Percentiles rank a stretch among this genome's conserved stretches.
phyloP scores from a whole-genome alignment of 2,329 filamentous ascomycete genomes.

The Cercospora zeae-maydis region DNA sequence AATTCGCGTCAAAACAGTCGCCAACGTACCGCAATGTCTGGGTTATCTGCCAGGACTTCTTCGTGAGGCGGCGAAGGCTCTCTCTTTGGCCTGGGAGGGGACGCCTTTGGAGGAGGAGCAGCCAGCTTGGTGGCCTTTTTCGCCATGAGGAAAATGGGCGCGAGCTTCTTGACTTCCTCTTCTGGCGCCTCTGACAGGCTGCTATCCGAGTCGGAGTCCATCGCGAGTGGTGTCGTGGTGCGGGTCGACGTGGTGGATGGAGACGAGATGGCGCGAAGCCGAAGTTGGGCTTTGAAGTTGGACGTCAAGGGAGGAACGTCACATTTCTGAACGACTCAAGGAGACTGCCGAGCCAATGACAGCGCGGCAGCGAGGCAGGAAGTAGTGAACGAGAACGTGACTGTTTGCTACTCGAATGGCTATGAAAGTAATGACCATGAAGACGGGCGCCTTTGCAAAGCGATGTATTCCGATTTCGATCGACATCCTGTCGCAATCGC shows the following conservation, averaged over 20 bases:
- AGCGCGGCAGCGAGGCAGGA: slow-evolving; percentile 17
- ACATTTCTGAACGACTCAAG: slow-evolving; percentile 16
- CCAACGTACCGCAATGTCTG: slow-evolving; percentile 80
- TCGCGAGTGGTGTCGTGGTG: slow-evolving; percentile 40
- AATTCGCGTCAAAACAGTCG: slow-evolving; percentile 26
- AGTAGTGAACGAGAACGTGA: slow-evolving; percentile 9
- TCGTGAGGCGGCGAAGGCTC: slow-evolving; percentile 87
- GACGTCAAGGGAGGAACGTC: slow-evolving; percentile 18
- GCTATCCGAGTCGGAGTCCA: slow-evolving; percentile 52
- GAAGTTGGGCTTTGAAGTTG: slow-evolving; percentile 6
- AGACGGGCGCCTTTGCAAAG: not conserved
- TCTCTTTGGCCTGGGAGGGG: slow-evolving; percentile 56
- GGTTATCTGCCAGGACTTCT: slow-evolving; percentile 83
- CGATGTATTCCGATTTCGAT: not conserved
- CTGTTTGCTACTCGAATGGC: slow-evolving; percentile 22
- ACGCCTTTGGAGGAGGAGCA: slow-evolving; percentile 45
- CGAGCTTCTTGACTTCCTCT: slow-evolving; percentile 48
- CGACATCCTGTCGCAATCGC: not conserved
- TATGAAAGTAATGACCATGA: slow-evolving; percentile 12
- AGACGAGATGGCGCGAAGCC: slow-evolving; percentile 16
- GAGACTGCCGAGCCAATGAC: slow-evolving; percentile 16
- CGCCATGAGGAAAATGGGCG: slow-evolving; percentile 38
- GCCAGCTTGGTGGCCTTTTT: slow-evolving; percentile 42
- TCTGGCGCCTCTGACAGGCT: slow-evolving; percentile 59
- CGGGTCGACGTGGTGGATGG: slow-evolving; percentile 28